Percentiles rank a stretch among this genome's conserved stretches.
These are phyloP conservation scores for Kokia cookei DNA, from an alignment of 441 rosid genomes.

Conservation along the genomic window DNA sequence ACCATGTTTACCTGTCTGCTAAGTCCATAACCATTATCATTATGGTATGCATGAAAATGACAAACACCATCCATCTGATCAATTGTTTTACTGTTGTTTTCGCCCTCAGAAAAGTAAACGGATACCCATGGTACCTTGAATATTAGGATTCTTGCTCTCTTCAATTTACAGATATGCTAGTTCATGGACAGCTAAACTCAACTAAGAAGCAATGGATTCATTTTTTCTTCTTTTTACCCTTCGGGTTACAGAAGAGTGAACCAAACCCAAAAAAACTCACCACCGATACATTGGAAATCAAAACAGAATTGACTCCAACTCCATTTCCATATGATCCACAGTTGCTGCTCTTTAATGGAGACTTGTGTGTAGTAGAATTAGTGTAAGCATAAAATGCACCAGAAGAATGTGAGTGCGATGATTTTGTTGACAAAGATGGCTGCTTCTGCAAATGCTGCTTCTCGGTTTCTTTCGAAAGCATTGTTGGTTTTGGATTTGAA, in stretches of 20 bases:
- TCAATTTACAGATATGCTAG: constrained; percentile 24
- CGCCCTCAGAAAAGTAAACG: not conserved
- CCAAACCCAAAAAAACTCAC: constrained; percentile 62
- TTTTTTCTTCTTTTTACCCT: constrained; percentile 58
- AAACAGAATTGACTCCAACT: constrained; percentile 53
- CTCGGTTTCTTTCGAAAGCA: constrained; percentile 29
- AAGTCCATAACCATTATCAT: constrained; percentile 14
- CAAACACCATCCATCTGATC: constrained; percentile 6
- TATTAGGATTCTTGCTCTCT: constrained; percentile 4
- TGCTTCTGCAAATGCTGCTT: constrained; percentile 17
- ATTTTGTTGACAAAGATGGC: constrained; percentile 37
- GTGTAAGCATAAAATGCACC: constrained; percentile 22
- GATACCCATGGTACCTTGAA: not conserved
- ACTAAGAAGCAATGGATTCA: constrained; percentile 26
- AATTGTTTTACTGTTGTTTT: constrained; percentile 4
- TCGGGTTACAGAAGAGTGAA: constrained; percentile 67
- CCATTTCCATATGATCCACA: constrained; percentile 49
- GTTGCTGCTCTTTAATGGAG: constrained; percentile 37
- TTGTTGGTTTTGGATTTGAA: constrained; percentile 43
- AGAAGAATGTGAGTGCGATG: constrained; percentile 24
- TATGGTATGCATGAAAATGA: constrained; percentile 10
- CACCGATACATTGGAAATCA: constrained; percentile 51
- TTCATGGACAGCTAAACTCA: constrained; percentile 36
- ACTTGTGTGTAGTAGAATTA: constrained; percentile 27
- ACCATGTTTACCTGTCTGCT: constrained; percentile 38